phyloP scores from a whole-genome alignment of 768 basidiomycete genomes.

The Candolleomyces eurysporus region DNA sequence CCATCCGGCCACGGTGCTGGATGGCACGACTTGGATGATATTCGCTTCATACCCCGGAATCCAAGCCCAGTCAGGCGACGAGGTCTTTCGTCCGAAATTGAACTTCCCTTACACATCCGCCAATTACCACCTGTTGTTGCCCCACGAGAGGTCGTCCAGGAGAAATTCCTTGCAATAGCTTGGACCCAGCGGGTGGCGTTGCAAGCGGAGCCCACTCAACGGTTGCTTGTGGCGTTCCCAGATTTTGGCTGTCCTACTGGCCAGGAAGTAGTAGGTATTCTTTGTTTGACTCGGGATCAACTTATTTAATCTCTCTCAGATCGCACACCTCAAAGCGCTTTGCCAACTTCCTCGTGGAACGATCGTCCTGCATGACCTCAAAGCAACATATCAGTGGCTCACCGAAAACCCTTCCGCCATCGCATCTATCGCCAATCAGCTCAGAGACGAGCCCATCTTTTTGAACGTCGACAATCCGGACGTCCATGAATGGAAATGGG shows the following conservation, averaged over 20 bases:
- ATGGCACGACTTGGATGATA: not conserved
- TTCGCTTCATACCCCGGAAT: not conserved
- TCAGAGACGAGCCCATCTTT: conserved; percentile 6
- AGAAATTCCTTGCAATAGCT: conserved; percentile 16
- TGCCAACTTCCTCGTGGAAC: conserved; percentile 7
- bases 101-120: conserved; percentile 1
- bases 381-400: conserved; percentile 23
- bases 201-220: conserved; percentile 10
- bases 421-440: not conserved
- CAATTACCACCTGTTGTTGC: conserved; percentile 11
- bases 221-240: conserved; percentile 13
- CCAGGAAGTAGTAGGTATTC: conserved; percentile 20
- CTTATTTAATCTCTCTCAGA: conserved; percentile 10
- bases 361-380: conserved; percentile 14
- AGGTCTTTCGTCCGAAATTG: conserved; percentile 7
- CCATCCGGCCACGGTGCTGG: not conserved
- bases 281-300: conserved; percentile 9
- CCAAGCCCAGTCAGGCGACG: not conserved
- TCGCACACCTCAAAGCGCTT: conserved; percentile 15
- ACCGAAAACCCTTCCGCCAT: conserved; percentile 6
- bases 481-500: conserved; percentile 6
- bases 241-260: conserved; percentile 16
- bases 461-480: conserved; percentile 11
- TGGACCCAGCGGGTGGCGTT: conserved; percentile 23
- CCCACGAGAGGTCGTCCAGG: conserved; percentile 16